phyloP scores from a whole-genome alignment of 208 protist species.

The Crithidia thermophila region DNA sequence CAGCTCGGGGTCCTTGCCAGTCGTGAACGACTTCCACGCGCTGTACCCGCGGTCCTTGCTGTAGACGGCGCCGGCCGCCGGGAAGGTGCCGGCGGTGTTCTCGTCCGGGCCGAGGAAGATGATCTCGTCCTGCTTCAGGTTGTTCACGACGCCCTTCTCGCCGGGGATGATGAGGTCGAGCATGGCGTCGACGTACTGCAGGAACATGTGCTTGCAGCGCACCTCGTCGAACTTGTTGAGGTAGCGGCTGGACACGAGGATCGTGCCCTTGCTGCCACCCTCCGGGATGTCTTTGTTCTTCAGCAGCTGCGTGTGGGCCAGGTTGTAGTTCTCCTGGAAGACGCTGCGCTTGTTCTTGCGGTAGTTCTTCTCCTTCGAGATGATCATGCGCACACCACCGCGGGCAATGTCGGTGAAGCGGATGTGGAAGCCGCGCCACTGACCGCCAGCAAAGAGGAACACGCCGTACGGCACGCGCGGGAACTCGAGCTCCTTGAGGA shows the following conservation, averaged over 20 bases:
- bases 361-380: constrained; percentile 90
- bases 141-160: constrained; percentile 83
- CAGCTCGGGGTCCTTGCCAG: constrained; percentile 92
- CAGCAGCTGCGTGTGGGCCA: constrained; percentile 94
- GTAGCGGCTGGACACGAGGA: constrained; percentile 83
- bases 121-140: constrained; percentile 86
- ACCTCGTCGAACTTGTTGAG: constrained; percentile 73
- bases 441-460: constrained; percentile 92
- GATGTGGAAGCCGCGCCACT: constrained; percentile 97
- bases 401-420: constrained; percentile 96
- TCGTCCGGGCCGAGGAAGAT: constrained; percentile 97
- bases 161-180: constrained; percentile 92
- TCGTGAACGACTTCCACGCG: constrained; percentile 97
- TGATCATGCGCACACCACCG: constrained; percentile 96
- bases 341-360: constrained; percentile 88
- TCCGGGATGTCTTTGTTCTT: constrained; percentile 99
- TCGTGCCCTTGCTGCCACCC: constrained; percentile 95
- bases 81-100: constrained; percentile 92
- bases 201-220: constrained; percentile 85
- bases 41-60: constrained; percentile 85
- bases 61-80: constrained; percentile 68
- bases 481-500: constrained; percentile 84
- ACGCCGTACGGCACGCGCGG: constrained; percentile 87
- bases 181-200: constrained; percentile 94
- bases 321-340: constrained; percentile 98